phyloP scores from a whole-genome alignment of 192 early-diverging fungal genomes.

The Entophlyctis helioformis region DNA sequence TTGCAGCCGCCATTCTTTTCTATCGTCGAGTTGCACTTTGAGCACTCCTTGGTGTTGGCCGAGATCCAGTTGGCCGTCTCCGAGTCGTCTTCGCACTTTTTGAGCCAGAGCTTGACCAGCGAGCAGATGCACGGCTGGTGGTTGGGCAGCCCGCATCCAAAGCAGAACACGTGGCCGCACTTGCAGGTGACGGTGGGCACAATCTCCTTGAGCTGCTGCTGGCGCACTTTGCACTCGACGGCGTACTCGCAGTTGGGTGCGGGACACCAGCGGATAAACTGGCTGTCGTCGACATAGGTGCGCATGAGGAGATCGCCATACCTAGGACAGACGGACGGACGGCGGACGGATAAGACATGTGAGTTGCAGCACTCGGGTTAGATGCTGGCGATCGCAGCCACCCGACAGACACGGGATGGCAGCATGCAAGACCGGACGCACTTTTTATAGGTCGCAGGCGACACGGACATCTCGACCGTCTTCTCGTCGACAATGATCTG shows the following conservation, averaged over 20 bases:
- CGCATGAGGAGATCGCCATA: conserved; percentile 68
- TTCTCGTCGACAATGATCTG: conserved; percentile 70
- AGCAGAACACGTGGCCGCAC: conserved; percentile 78
- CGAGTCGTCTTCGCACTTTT: conserved; percentile 95
- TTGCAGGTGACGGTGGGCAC: conserved; percentile 82
- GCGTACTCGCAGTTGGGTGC: conserved; percentile 92
- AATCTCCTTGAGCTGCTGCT: conserved; percentile 48
- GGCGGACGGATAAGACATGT: not conserved
- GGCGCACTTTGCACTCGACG: conserved; percentile 75
- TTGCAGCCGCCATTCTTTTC: conserved; percentile 99
- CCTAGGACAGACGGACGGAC: conserved; percentile 18
- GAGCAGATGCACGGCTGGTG: conserved; percentile 83
- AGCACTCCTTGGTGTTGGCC: conserved; percentile 79
- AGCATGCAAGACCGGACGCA: conserved; percentile 32
- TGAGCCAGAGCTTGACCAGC: conserved; percentile 75
- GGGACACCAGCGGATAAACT: conserved; percentile 83
- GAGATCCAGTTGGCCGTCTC: conserved; percentile 98
- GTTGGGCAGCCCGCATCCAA: conserved; percentile 75
- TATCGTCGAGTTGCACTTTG: conserved; percentile 87
- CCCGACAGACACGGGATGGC: no score
- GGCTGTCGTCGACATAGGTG: conserved; percentile 85
- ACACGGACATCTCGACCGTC: conserved; percentile 61
- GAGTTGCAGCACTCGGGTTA: no score
- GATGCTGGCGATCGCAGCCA: no score
- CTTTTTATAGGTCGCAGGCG: conserved; percentile 38